phyloP scores from a whole-genome alignment of 1,284 basidiomycete genomes.

The Ustilago crameri region DNA sequence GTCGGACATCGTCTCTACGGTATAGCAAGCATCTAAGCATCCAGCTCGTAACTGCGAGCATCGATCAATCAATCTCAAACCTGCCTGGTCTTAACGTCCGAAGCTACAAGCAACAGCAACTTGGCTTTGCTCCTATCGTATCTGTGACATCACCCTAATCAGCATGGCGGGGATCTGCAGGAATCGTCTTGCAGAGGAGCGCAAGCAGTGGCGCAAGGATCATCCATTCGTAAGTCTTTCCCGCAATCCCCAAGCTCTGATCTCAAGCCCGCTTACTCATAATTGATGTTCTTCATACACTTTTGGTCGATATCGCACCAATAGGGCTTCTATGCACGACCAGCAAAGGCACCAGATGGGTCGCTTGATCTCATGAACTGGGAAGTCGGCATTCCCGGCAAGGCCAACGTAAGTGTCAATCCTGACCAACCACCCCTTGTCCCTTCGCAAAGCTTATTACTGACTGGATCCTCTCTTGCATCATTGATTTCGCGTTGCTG shows the following conservation, averaged over 20 bases:
- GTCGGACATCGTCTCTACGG: too few relatives aligned
- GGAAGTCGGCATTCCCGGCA: constrained; percentile 81
- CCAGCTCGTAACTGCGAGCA: too few relatives aligned
- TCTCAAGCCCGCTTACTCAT: too few relatives aligned
- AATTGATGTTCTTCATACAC: neutral
- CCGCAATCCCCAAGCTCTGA: neutral
- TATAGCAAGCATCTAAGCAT: too few relatives aligned
- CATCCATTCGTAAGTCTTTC: constrained; percentile 90
- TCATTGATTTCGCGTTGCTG: neutral
- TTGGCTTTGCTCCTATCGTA: too few relatives aligned
- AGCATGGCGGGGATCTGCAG: constrained; percentile 55
- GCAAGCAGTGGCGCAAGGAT: constrained; percentile 99
- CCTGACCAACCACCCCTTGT: neutral
- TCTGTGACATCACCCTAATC: neutral
- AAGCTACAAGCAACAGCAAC: too few relatives aligned
- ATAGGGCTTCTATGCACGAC: constrained; percentile 96
- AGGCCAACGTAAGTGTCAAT: constrained; percentile 63
- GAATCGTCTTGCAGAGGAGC: constrained; percentile 84
- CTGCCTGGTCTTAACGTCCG: too few relatives aligned
- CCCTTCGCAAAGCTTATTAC: too few relatives aligned
- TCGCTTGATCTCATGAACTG: constrained; percentile 96
- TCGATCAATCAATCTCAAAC: too few relatives aligned
- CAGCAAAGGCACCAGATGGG: constrained; percentile 86
- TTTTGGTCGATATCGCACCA: neutral
- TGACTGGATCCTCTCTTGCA: too few relatives aligned